Percentiles rank a stretch among this genome's conserved stretches.
These are phyloP conservation scores for Lipomyces sp. DNA, from an alignment of 805 yeast species.

Conservation along the genomic window DNA sequence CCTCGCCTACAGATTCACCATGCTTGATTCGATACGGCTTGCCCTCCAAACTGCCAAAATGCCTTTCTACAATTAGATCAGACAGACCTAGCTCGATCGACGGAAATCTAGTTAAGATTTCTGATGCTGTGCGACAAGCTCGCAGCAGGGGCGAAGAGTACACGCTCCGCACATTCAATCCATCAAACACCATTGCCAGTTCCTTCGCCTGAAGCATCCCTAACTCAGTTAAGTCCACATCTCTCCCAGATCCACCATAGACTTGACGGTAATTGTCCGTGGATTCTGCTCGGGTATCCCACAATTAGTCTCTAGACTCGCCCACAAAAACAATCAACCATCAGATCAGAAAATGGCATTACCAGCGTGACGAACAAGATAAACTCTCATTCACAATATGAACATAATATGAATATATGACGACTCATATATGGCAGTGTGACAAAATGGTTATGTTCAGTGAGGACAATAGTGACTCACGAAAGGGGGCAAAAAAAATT, in stretches of 20 bases:
- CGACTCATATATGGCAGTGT: background rate
- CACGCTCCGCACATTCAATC: conserved; percentile 4
- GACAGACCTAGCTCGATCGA: conserved; percentile 11
- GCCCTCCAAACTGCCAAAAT: conserved; percentile 29
- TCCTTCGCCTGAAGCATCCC: conserved; percentile 30
- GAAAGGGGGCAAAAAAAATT: background rate
- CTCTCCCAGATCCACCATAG: conserved; percentile 32
- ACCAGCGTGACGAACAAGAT: conserved; percentile 35
- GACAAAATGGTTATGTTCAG: no score
- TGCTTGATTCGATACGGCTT: conserved; percentile 6
- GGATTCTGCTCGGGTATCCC: conserved; percentile 22
- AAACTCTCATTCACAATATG: conserved; percentile 20
- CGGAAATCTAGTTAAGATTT: conserved; percentile 10
- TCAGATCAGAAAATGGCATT: background rate
- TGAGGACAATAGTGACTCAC: no score
- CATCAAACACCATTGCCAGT: conserved; percentile 6
- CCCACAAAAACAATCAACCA: background rate
- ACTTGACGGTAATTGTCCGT: conserved; percentile 26
- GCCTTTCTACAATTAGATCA: conserved; percentile 23
- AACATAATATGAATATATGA: background rate
- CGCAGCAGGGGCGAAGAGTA: conserved; percentile 23
- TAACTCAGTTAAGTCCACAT: conserved; percentile 28
- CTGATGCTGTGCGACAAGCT: conserved; percentile 28
- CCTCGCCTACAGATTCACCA: conserved; percentile 11
- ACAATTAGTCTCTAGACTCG: background rate